Conservation (phyloP, 176 grass and related monocot genomes). For the Canna indica region DNA sequence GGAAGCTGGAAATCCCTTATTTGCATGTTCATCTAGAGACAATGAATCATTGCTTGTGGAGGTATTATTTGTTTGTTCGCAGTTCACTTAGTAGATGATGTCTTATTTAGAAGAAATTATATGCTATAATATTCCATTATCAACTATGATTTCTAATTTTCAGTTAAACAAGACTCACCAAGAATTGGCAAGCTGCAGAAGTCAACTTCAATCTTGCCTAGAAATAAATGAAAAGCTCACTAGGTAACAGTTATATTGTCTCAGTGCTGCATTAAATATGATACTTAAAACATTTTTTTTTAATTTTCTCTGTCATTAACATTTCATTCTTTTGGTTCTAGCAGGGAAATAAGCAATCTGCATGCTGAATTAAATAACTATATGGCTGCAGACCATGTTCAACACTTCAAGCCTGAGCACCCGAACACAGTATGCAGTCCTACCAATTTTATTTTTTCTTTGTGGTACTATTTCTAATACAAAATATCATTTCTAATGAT, state of each 20-base stretch:
- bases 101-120: slow-evolving; percentile 5
- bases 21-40: slow-evolving; percentile 23
- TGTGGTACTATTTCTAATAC: not conserved
- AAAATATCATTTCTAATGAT: not conserved
- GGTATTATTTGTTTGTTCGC: slow-evolving; percentile 31
- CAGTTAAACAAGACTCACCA: slow-evolving; percentile 49
- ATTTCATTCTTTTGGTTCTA: slow-evolving; percentile 18
- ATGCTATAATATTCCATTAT: not conserved
- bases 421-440: slow-evolving; percentile 21
- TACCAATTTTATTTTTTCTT: not conserved
- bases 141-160: not conserved
- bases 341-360: slow-evolving; percentile 60
- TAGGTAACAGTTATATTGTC: slow-evolving; percentile 50
- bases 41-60: slow-evolving; percentile 39
- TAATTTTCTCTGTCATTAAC: not conserved
- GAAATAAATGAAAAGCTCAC: slow-evolving; percentile 66
- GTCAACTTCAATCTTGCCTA: slow-evolving; percentile 57
- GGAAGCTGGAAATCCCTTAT: slow-evolving; percentile 22
- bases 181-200: slow-evolving; percentile 59
- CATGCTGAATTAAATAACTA: slow-evolving; percentile 38
- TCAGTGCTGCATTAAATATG: not conserved
- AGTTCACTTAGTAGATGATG: not conserved
- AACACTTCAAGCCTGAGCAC: slow-evolving; percentile 20
- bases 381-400: slow-evolving; percentile 22
- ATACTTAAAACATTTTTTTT: not conserved